Evolutionary conservation across 169 alveolate genomes (phyloP), one percentile per base, ranked within the genome.

Genomic region (Cryptosporidium ubiquitum): DNA sequence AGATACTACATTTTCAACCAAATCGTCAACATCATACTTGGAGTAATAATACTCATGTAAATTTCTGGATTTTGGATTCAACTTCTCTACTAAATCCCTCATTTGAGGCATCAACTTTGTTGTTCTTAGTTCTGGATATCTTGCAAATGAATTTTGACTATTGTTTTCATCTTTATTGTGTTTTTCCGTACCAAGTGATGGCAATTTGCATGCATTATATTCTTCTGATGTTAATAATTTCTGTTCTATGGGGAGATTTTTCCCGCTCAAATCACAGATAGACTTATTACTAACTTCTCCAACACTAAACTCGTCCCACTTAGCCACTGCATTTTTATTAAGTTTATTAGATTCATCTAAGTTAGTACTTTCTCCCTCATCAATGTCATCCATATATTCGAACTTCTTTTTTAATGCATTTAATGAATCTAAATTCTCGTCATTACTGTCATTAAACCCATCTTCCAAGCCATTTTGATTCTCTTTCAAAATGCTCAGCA

Each of bases 171-270:
- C 33, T 40, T n/a, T 61, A 14, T 79, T 42, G 16, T 73, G 44
- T 18, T 20, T 33, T 73, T 35, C n/a, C 20, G 31, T 33, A 23
- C 75, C 58, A 0, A 79, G 5, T 42, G 58, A 20, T 5, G 89
- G 89, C 26, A 79, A 39, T 40, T 64, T 64, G 52, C 89, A 79
- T 12, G 68, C 35, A 64, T 60, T 44, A 49, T 79, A 79, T 18
- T 79, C 89, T 35, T 64, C 75, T n/a, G 89, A 55, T 16, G 89
- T 79, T 23, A 79, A 39, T 29, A 79, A 49, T 26, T 79, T 58
- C 47, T 64, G 89, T 26, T 79, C 75, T 23, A 79, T 31, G 10
- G 89, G 79, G 20, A 64, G 18, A 20, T 20, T 64, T 47, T 64
- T 33, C 55, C 89, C 89, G 52, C 40, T 31, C 40, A 79, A 64